phyloP scores from a whole-genome alignment of 345 rosid genomes.

The Ceriops decandra region DNA sequence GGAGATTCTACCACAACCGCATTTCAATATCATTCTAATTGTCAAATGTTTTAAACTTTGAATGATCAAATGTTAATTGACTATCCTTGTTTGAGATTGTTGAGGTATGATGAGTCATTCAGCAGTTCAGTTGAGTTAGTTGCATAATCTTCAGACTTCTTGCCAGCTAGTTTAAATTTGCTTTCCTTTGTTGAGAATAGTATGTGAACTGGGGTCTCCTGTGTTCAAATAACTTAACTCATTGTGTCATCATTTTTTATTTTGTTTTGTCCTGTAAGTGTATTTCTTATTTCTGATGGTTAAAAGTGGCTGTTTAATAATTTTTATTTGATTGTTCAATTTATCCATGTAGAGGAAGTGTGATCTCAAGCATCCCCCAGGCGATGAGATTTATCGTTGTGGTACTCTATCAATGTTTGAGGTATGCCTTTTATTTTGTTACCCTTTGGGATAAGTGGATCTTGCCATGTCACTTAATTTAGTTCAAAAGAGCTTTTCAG shows the following conservation, averaged over 20 bases:
- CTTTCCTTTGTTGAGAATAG: not conserved
- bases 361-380: constrained; percentile 98
- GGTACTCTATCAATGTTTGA: constrained; percentile 99
- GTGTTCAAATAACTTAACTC: too few species aligned
- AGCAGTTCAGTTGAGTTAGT: not conserved
- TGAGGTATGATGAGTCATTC: not conserved
- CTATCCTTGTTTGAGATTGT: not conserved
- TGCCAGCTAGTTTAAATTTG: not conserved
- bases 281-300: not conserved
- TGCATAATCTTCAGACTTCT: not conserved
- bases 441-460: not conserved
- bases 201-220: not conserved
- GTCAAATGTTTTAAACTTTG: not conserved
- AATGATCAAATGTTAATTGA: not conserved
- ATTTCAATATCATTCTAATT: not conserved
- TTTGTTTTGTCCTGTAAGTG: not conserved
- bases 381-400: constrained; percentile 96
- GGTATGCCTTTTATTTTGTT: constrained; percentile 35
- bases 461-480: not conserved
- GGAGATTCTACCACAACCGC: too few species aligned
- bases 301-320: not conserved
- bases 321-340: constrained; percentile 1
- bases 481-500: not conserved
- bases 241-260: not conserved
- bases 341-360: constrained; percentile 63